Evolutionary conservation across 305 asterid species (phyloP), one percentile per base, ranked within the genome.

Genomic region (Plantago coronopus): DNA sequence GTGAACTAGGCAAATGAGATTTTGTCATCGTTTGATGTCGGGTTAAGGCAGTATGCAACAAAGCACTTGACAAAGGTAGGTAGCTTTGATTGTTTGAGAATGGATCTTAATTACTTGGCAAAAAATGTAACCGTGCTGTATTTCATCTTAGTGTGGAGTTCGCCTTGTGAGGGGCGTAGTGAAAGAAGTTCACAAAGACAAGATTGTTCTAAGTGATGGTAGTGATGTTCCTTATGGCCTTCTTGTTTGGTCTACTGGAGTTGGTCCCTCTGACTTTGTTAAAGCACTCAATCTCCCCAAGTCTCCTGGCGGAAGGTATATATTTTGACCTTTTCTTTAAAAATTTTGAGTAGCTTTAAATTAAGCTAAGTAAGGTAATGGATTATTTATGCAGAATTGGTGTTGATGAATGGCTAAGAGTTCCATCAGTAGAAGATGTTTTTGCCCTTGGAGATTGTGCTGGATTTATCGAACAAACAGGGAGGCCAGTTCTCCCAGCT

Each of bases 181-280:
- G 31, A 85, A 80, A 73, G 96, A 91, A 71, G 96, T 91, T 49
- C 88, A 73, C 50, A 78, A 83, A 0, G 67, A 76, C 64, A 85
- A 83, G 76, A 77, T 90, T 20, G 76, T 85, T 61, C 95, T 90
- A 10, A 85, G 88, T 29, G 96, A 91, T 59, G 96, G 96, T 66
- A 87, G 95, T 65, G 91, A 85, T 8, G 95, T 90, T 64, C 96
- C 97, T 27, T 90, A 87, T 57, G 97, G 97, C 20, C 91, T 90
- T 37, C 87, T 90, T 11, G 86, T 90, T 21, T 90, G 96, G 97
- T 90, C 97, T n/a, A 85, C 96, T 22, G 97, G 97, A 4, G 94
- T 87, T 61, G 97, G 97, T 59, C 89, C 96, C n/a, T 87, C 97
- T 14, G 72, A 75, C 21, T 85, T 90, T 27, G 81, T 85, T 7